These are phyloP conservation scores for Perilla frutescens DNA, from an alignment of 257 asterid species.

Conservation along the genomic window DNA sequence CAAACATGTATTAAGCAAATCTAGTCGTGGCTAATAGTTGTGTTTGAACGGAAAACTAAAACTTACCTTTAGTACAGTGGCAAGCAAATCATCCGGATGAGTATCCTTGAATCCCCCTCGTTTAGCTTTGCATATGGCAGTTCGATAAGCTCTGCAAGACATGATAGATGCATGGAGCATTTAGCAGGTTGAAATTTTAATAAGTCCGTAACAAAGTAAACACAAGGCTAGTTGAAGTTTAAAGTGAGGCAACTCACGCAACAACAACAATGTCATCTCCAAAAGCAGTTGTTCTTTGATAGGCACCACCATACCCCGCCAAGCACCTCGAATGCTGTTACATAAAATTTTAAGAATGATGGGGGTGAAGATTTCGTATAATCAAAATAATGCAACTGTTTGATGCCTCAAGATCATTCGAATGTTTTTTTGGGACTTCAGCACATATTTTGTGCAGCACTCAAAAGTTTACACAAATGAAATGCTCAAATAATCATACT, in stretches of 20 bases:
- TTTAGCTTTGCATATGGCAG: constrained; percentile 83
- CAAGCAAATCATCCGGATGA: constrained; percentile 88
- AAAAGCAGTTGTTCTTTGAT: constrained; percentile 55
- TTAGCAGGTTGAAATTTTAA: background rate
- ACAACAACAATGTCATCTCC: constrained; percentile 92
- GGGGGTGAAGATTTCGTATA: background rate
- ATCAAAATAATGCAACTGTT: background rate
- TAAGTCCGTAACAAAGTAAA: constrained; percentile 6
- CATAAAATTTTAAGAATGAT: constrained; percentile 18
- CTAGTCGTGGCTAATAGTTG: background rate
- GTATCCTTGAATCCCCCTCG: constrained; percentile 95
- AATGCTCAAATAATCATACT: too few species aligned
- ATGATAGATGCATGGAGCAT: background rate
- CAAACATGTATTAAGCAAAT: background rate
- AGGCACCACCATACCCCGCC: constrained; percentile 58
- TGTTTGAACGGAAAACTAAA: background rate
- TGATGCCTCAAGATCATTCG: background rate
- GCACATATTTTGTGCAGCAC: background rate
- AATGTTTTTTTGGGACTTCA: background rate
- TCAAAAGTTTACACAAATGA: background rate
- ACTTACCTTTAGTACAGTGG: constrained; percentile 82
- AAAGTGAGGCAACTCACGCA: constrained; percentile 66
- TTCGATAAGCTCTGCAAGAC: constrained; percentile 72
- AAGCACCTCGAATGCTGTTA: constrained; percentile 62
- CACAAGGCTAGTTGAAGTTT: background rate